phyloP scores from a whole-genome alignment of 1,139 yeast species.

The Geotrichum fermentans region DNA sequence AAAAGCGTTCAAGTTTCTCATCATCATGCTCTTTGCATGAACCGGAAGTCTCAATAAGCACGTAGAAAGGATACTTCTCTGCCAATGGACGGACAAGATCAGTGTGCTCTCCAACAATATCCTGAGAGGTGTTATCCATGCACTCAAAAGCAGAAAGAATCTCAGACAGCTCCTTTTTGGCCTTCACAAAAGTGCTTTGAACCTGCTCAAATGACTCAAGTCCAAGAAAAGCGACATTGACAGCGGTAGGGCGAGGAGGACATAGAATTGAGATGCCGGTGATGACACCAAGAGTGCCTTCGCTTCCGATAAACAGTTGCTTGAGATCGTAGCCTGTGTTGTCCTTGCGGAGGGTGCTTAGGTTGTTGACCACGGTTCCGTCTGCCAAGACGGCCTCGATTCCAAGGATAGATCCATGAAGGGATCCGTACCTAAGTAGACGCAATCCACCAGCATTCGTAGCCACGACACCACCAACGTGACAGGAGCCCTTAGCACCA shows the following conservation, averaged over 20 bases:
- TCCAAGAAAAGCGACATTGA: slow-evolving; percentile 86
- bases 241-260: slow-evolving; percentile 85
- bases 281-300: slow-evolving; percentile 85
- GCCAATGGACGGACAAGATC: slow-evolving; percentile 68
- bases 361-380: slow-evolving; percentile 75
- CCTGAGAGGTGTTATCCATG: slow-evolving; percentile 79
- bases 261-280: slow-evolving; percentile 88
- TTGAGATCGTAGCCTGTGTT: slow-evolving; percentile 92
- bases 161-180: slow-evolving; percentile 75
- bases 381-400: slow-evolving; percentile 87
- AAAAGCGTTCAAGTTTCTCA: slow-evolving; percentile 58
- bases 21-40: slow-evolving; percentile 66
- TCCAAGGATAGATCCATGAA: slow-evolving; percentile 90
- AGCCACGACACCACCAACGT: slow-evolving; percentile 92
- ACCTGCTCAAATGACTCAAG: slow-evolving; percentile 77
- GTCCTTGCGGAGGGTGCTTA: slow-evolving; percentile 83
- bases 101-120: slow-evolving; percentile 51
- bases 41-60: slow-evolving; percentile 90
- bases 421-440: slow-evolving; percentile 80
- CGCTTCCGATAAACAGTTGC: slow-evolving; percentile 88
- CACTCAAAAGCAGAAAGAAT: slow-evolving; percentile 90
- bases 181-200: slow-evolving; percentile 72
- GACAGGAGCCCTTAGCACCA: slow-evolving; percentile 97
- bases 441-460: slow-evolving; percentile 96
- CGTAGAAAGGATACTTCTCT: slow-evolving; percentile 73